Base-by-base conservation (phyloP, 2,329 filamentous ascomycete genomes). In the Harringtonia lauricola region DNA sequence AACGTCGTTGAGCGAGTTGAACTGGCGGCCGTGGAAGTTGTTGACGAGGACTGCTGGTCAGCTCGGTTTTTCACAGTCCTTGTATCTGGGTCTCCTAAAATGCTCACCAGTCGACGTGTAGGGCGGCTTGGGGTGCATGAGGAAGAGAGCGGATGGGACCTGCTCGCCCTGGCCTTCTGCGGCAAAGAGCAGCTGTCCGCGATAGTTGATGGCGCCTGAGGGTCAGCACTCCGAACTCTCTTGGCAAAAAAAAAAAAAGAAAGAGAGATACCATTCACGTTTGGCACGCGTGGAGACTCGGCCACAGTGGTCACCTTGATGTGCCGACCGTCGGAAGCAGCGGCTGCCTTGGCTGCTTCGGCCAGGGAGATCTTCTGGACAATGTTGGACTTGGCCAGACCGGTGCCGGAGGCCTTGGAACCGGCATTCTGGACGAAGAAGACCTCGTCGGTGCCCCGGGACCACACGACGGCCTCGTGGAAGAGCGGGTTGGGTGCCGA, bases 1-100 rank as follows among this genome's bases (percentile, higher is more conserved):
- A 0, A 74, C 64, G 47, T 81, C 77, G 49, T 80, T 80, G 12
- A 79, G 58, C 0, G 74, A 79, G 54, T 70, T 76, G 58, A 80
- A 81, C 34, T 71, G 64, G 3, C 74, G 67, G 17, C 76, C 75
- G 40, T 74, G 74, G 54, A 65, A 82, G 55, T 74, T 76, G 51
- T 76, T 76, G 15, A 81, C 45, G 13, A 82, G 59, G 0, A 68
- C 66, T 65, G 6, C 18, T 45, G 49, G 21, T 36, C 47, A 18
- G n/a, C 9, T 1, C 34, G 44, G 17, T 8, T 19, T 1, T 3
- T 13, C 1, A 49, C 7, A 45, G 48, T 39, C 6, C 18, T 30
- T 24, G 7, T 10, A 21, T 2, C 17, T 14, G 21, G 14, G 13
- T 19, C 33, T 13, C 22, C 5, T 15, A 24, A 17, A n/a, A 8